Evolutionary conservation across 306 rosid species (phyloP).

Genomic region (Begonia peltatifolia): DNA sequence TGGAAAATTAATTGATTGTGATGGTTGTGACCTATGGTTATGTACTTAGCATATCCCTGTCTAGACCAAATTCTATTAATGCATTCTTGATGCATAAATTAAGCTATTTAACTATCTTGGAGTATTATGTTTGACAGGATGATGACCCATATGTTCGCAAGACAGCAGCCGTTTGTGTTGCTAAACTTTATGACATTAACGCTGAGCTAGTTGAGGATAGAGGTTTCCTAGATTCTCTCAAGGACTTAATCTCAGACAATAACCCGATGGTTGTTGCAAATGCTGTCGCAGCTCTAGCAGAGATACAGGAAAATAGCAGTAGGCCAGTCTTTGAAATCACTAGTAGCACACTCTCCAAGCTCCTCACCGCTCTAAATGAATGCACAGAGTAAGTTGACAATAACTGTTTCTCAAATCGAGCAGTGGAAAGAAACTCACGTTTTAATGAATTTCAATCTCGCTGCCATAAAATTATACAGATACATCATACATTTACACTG

Average conservation of each 20-base stretch:
- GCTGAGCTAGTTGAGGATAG: conserved; percentile 98
- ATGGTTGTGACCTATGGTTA: neutral
- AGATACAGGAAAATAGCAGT: conserved; percentile 82
- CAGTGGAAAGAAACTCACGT: too few species aligned
- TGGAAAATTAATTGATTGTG: too few species aligned
- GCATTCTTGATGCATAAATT: conserved; percentile 5
- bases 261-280: conserved; percentile 99
- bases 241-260: conserved; percentile 98
- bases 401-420: neutral
- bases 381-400: conserved; percentile 77
- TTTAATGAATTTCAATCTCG: too few species aligned
- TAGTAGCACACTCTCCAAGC: conserved; percentile 78
- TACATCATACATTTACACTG: too few species aligned
- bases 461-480: too few species aligned
- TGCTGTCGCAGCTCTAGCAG: conserved; percentile 97
- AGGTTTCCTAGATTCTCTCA: conserved; percentile 87
- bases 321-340: conserved; percentile 88
- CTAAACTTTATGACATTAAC: conserved; percentile 94
- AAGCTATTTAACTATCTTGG: conserved; percentile 1
- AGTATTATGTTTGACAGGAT: conserved; percentile 47
- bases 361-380: conserved; percentile 95
- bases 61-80: neutral
- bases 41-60: neutral
- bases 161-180: conserved; percentile 98
- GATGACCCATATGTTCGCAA: conserved; percentile 99